A percentile compares a stretch with the other conserved stretches of the same genome.
Conservation (phyloP, 164 flowering plant genomes). For the Tetracentron sinense region DNA sequence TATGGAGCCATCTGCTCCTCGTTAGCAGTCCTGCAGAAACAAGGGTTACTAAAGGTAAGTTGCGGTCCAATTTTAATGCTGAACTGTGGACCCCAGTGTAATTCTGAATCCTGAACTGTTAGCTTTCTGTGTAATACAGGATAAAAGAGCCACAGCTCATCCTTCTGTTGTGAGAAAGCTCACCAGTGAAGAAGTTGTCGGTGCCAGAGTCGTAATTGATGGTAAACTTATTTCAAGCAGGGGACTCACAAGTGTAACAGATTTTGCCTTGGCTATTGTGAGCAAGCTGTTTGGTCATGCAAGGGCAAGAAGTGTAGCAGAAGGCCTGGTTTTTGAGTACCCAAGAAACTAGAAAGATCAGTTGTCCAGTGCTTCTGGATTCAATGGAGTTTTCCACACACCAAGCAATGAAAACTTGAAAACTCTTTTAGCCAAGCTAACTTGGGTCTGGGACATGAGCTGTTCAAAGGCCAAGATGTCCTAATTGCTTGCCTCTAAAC, state of each 20-base stretch:
- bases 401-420: neutral
- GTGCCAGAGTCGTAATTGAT: constrained; percentile 70
- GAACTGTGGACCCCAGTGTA: no score
- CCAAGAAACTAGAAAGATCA: constrained; percentile 32
- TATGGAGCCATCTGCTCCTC: constrained; percentile 76
- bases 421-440: no score
- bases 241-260: constrained; percentile 60
- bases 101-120: no score
- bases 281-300: constrained; percentile 74
- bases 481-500: no score
- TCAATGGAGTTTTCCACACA: neutral
- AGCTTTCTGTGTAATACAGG: no score
- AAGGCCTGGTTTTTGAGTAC: constrained; percentile 81
- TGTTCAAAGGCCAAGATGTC: no score
- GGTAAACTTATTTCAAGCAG: constrained; percentile 75
- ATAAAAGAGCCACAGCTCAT: constrained; percentile 56
- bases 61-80: neutral
- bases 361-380: constrained; percentile 4
- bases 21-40: constrained; percentile 50
- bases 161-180: constrained; percentile 44
- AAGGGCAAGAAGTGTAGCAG: constrained; percentile 94
- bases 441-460: no score
- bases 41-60: constrained; percentile 69
- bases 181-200: constrained; percentile 32
- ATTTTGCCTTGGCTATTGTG: constrained; percentile 77